Base-by-base conservation (phyloP, 352 stramenopile species). In the Peronosclerospora sorghi region DNA sequence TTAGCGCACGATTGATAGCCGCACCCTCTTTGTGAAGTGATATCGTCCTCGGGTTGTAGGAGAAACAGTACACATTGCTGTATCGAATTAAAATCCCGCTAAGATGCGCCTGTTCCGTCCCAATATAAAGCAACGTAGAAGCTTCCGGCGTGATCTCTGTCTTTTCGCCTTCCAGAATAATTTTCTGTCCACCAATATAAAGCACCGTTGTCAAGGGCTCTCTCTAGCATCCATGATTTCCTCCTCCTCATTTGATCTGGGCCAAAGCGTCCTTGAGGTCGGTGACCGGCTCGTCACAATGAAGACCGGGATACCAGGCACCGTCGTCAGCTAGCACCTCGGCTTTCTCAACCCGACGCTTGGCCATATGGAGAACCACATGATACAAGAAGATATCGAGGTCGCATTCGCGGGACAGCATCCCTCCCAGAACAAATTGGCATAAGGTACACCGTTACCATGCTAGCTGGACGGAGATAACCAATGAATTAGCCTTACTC, bases 21-120 rank as follows among this genome's bases (percentile, higher is more conserved):
- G 68, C 57, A 1, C 76, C 74, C 38, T 91, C 80, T 19, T 65
- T 68, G 5, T 76, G 77, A 6, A 50, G 49, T 1, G 41, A 57
- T 34, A 56, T 52, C 23, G 52, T 67, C 26, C 62, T 42, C 0
- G 81, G 79, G 36, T 86, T 66, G 47, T 83, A 91, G 38, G 80
- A 90, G 38, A 75, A 72, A 41, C 76, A 90, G 29, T 73, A 56
- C 18, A 86, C 42, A 9, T 59, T 53, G 46, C 68, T 87, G 49
- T 83, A 78, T 8, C 79, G 74, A 62, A 94, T 65, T 32, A 90
- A 52, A 26, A 94, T 85, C 52, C 75, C 88, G 9, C 73, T 87
- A 50, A 94, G 57, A 40, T 90, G 81, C 14, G 74, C 63, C 26
- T 74, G 81, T 52, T 94, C 76, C 20, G 56, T 45, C 34, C 81